Percentiles rank a stretch among this genome's conserved stretches.
Evolutionary conservation across 2,329 filamentous ascomycete species (phyloP).

Genomic region (Periglandula ipomoeae): DNA sequence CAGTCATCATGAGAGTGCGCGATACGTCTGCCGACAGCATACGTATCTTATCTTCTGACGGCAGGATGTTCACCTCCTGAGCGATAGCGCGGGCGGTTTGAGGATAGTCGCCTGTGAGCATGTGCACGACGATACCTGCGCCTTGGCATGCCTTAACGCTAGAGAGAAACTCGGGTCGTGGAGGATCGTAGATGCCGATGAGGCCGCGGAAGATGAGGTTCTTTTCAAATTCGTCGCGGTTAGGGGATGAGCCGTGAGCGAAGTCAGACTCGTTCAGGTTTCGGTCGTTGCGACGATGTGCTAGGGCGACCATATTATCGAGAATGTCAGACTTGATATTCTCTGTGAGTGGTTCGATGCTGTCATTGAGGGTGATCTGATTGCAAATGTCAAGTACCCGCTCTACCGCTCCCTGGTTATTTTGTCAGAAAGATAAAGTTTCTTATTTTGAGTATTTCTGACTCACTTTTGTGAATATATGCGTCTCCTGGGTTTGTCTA

Average conservation of each 20-base stretch:
- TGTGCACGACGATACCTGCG: slow-evolving; percentile 56
- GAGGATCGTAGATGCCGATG: slow-evolving; percentile 65
- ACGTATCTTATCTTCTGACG: slow-evolving; percentile 14
- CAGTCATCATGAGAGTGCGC: slow-evolving; percentile 39
- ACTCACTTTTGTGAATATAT: slow-evolving; percentile 45
- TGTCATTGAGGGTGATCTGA: slow-evolving; percentile 30
- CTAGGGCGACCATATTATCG: slow-evolving; percentile 56
- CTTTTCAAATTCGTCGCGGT: slow-evolving; percentile 9
- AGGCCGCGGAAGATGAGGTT: slow-evolving; percentile 58
- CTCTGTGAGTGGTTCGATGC: slow-evolving; percentile 21
- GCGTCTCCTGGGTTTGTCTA: slow-evolving; percentile 19
- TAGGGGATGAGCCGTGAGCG: slow-evolving; percentile 11
- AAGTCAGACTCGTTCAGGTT: slow-evolving; percentile 20
- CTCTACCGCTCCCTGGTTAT: slow-evolving; percentile 48
- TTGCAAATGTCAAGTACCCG: slow-evolving; percentile 53
- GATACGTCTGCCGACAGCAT: background rate
- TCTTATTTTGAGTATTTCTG: too few relatives aligned
- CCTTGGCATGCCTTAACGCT: slow-evolving; percentile 49
- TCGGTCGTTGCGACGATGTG: slow-evolving; percentile 21
- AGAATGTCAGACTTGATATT: slow-evolving; percentile 43
- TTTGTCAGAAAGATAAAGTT: background rate
- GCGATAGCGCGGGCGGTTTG: slow-evolving; percentile 58
- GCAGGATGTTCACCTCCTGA: slow-evolving; percentile 53
- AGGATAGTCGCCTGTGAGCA: slow-evolving; percentile 62
- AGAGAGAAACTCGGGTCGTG: slow-evolving; percentile 54